Evolutionary conservation across 2,329 filamentous ascomycete genomes (phyloP).

Genomic region (Colletotrichum incanum): DNA sequence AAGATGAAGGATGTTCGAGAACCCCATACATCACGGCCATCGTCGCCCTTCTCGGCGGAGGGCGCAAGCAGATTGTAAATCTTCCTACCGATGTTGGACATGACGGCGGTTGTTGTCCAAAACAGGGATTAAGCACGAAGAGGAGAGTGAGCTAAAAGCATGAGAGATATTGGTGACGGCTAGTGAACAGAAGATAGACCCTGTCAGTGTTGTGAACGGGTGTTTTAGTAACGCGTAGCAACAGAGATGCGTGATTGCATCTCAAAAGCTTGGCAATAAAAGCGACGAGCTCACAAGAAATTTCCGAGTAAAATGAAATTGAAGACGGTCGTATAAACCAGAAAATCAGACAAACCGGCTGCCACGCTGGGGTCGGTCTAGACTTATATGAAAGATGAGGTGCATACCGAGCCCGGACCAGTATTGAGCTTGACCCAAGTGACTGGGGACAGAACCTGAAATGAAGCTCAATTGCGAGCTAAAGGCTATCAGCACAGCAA

Average conservation of each 20-base stretch:
- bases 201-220: not conserved
- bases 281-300: not conserved
- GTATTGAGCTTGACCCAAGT: not conserved
- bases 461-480: not conserved
- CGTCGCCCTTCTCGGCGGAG: slow-evolving; percentile 46
- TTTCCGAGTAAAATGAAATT: not conserved
- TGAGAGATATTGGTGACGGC: rapidly evolving
- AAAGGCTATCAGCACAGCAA: not conserved
- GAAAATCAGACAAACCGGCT: not conserved
- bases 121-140: not conserved
- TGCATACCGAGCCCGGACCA: not conserved
- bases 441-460: not conserved
- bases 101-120: not conserved
- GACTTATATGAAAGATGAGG: not conserved
- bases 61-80: slow-evolving; percentile 45
- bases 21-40: slow-evolving; percentile 61
- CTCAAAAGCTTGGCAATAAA: not conserved
- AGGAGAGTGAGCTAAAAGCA: not conserved
- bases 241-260: not conserved
- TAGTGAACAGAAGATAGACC: not conserved
- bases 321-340: not conserved
- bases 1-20: slow-evolving; percentile 64
- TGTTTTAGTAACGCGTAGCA: not conserved
- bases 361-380: not conserved
- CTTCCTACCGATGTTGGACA: slow-evolving; percentile 28